Conservation (phyloP, 805 yeast genomes). For the Groenewaldozyma tartarivorans region DNA sequence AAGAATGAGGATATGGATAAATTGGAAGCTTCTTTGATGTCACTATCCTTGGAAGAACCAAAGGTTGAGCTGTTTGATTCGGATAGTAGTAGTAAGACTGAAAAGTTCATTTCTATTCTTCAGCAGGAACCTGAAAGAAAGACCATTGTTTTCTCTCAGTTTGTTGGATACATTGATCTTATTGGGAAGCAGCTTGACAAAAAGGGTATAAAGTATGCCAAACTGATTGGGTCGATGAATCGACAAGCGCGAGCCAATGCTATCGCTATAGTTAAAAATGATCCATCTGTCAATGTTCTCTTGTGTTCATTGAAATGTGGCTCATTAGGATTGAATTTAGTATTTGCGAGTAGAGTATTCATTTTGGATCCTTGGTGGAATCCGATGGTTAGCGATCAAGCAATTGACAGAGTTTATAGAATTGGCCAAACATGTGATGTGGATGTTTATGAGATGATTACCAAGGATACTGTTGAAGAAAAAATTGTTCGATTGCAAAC, state of each 20-base stretch:
- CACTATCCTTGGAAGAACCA: conserved; percentile 13
- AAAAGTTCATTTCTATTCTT: conserved; percentile 28
- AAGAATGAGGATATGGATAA: conserved; percentile 19
- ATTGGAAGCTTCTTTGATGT: conserved; percentile 22
- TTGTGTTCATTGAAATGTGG: conserved; percentile 38
- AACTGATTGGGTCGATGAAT: conserved; percentile 31
- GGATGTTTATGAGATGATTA: conserved; percentile 35
- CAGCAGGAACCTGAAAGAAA: conserved; percentile 28
- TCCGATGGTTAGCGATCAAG: conserved; percentile 42
- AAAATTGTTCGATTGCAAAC: conserved; percentile 29
- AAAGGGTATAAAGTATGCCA: conserved; percentile 25
- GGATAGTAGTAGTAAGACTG: conserved; percentile 28
- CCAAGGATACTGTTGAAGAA: conserved; percentile 34
- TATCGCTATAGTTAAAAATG: conserved; percentile 24
- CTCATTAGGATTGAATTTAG: conserved; percentile 37
- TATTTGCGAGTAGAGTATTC: conserved; percentile 34
- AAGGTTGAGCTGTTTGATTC: background rate
- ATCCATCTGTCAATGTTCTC: conserved; percentile 24
- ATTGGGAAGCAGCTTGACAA: conserved; percentile 24
- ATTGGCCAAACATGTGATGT: conserved; percentile 38
- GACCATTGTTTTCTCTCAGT: conserved; percentile 39
- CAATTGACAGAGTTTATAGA: conserved; percentile 42
- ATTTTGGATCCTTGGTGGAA: conserved; percentile 43
- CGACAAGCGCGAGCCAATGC: conserved; percentile 25
- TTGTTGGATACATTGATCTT: conserved; percentile 28